Conservation (phyloP, 768 basidiomycete species). For the Pleurotus cornucopiae region DNA sequence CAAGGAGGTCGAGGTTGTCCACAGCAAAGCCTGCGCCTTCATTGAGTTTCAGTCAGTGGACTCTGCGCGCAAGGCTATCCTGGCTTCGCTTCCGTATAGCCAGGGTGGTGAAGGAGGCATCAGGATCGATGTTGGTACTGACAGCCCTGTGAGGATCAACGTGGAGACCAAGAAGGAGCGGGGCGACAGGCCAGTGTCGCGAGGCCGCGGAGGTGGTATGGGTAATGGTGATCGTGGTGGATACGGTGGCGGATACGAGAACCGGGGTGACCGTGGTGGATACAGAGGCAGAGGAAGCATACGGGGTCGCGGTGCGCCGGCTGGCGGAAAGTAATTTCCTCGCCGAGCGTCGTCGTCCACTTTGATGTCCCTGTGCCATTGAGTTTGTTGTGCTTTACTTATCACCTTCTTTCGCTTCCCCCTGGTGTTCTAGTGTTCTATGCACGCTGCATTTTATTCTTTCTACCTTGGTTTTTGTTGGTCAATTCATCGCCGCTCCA, state of each 20-base stretch:
- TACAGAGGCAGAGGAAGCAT: constrained; percentile 19
- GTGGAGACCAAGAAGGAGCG: constrained; percentile 93
- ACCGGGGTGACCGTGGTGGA: constrained; percentile 25
- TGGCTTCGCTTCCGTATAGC: constrained; percentile 54
- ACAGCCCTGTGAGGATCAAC: constrained; percentile 48
- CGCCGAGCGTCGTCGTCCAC: background rate
- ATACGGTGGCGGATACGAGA: constrained; percentile 33
- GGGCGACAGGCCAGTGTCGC: constrained; percentile 65
- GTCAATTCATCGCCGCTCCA: background rate
- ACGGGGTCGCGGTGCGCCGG: constrained; percentile 14
- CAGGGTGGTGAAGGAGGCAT: constrained; percentile 92
- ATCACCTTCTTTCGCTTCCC: background rate
- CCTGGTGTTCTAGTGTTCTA: background rate
- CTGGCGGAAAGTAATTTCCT: constrained; percentile 15
- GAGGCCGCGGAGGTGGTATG: constrained; percentile 61
- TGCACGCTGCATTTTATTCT: background rate
- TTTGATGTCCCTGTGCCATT: background rate
- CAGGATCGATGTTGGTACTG: constrained; percentile 57
- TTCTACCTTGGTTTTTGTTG: background rate
- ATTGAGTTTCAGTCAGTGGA: constrained; percentile 81
- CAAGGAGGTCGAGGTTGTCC: constrained; percentile 87
- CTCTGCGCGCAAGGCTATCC: constrained; percentile 81
- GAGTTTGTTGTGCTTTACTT: background rate
- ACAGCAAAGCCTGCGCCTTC: constrained; percentile 89
- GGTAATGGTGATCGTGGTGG: constrained; percentile 49